Base-by-base conservation (phyloP, 257 asterid species). In the Paulownia fortunei region DNA sequence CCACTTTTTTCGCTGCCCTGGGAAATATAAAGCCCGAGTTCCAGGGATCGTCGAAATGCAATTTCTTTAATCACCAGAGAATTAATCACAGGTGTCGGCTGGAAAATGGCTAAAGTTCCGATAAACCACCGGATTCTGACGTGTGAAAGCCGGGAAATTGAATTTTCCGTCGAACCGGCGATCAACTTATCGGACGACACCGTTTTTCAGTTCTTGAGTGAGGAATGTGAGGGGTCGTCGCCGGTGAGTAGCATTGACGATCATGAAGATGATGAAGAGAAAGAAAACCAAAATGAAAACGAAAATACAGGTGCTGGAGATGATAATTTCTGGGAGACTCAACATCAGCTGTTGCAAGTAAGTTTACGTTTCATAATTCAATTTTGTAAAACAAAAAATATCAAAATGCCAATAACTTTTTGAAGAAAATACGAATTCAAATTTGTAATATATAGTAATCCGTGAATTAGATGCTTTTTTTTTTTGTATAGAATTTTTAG, bases 121-220 rank as follows among this genome's bases (percentile, higher is more conserved):
- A 80, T 76, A 27, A 86, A 78, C 85, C 88, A 81, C 84, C 88
- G 97, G 86, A 89, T 95, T 80, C 79, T 95, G 79, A 80, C 81
- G 69, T 89, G 89, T 59, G 86, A 84, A 37, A 42, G 82, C 55
- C 72, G 80, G 32, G 97, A 87, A 73, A 79, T 49, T 11, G 92
- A 84, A 26, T 72, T 82, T 76, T 49, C 94, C 77, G 92, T 73
- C 51, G 94, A 91, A 0, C 73, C 84, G 24, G 83, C 88, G 72
- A 82, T 94, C 21, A 89, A 88, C 73, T 80, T 95, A 2, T 86
- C 96, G 19, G 89, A 85, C 41, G 97, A 90, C 59, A 90, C 98
- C 4, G 88, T 94, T 2, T 91, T 95, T 51, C 92, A 91, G 69
- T 95, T 95, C 74, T 82, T 91, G 2, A 84, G 90, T 27, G 88